phyloP scores from a whole-genome alignment of 2,329 filamentous ascomycete genomes.

The Aurifilum marmelostoma region DNA sequence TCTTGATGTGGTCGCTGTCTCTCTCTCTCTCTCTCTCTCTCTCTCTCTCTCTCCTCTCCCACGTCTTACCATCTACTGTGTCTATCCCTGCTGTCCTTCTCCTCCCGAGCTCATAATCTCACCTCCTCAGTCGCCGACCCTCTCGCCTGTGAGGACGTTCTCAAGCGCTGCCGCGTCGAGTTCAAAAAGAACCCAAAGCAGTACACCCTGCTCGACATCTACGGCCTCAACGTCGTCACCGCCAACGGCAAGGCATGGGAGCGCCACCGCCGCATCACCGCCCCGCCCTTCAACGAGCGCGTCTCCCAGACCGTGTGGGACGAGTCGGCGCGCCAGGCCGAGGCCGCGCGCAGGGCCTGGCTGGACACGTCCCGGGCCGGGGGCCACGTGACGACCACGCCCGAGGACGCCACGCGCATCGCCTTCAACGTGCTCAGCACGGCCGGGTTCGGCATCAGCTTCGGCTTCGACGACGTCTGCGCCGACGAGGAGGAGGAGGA shows the following conservation, averaged over 20 bases:
- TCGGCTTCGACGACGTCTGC: constrained; percentile 8
- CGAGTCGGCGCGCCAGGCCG: constrained; percentile 14
- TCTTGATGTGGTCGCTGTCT: no score
- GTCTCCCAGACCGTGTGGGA: constrained; percentile 16
- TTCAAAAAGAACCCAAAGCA: constrained; percentile 10
- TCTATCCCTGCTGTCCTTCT: not conserved
- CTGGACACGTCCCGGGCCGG: not conserved
- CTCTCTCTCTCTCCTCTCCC: not conserved
- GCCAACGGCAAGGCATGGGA: constrained; percentile 14
- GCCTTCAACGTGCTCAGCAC: constrained; percentile 16
- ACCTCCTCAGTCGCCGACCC: constrained; percentile 9
- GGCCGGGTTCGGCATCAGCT: constrained; percentile 11
- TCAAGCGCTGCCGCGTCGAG: constrained; percentile 11
- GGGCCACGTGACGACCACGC: constrained; percentile 4
- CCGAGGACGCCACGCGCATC: constrained; percentile 12
- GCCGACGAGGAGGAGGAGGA: not conserved
- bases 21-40: not conserved
- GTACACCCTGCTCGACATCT: constrained; percentile 16
- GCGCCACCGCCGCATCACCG: constrained; percentile 11
- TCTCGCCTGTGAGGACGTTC: constrained; percentile 3
- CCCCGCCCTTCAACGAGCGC: constrained; percentile 18
- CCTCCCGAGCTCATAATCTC: not conserved
- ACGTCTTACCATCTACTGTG: not conserved
- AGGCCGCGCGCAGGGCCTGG: constrained; percentile 1
- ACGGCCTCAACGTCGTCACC: constrained; percentile 12